phyloP scores from a whole-genome alignment of 1,284 basidiomycete genomes.

The Trichosporon sp. region DNA sequence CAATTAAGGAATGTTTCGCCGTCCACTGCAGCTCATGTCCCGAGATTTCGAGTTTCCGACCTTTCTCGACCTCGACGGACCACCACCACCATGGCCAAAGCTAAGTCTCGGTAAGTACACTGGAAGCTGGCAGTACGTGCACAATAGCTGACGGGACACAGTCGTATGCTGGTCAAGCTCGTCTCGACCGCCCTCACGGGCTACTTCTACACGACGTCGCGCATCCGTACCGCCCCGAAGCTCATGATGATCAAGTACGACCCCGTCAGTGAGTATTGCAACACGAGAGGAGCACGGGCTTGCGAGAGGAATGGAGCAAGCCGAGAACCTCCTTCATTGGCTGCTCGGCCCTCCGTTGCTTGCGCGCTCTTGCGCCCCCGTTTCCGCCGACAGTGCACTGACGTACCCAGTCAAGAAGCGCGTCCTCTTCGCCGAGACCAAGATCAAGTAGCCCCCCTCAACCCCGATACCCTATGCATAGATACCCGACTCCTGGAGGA shows the following conservation, averaged over 20 bases:
- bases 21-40: background rate
- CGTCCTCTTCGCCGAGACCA: constrained; percentile 64
- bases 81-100: background rate
- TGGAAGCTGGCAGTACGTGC: no score
- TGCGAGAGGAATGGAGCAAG: background rate
- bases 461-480: constrained; percentile 19
- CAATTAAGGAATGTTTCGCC: background rate
- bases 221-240: constrained; percentile 65
- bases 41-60: background rate
- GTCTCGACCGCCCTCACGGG: constrained; percentile 86
- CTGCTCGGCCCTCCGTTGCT: background rate
- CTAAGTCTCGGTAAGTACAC: background rate
- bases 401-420: constrained; percentile 59
- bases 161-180: constrained; percentile 76
- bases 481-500: constrained; percentile 15
- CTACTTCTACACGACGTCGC: constrained; percentile 78
- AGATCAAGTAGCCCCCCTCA: constrained; percentile 55
- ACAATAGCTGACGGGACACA: constrained; percentile 37
- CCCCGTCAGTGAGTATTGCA: constrained; percentile 62
- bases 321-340: background rate
- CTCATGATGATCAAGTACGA: constrained; percentile 84
- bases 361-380: background rate
- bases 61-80: background rate
- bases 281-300: background rate
- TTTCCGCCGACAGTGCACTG: background rate